Evolutionary conservation across 2,329 filamentous ascomycete genomes (phyloP).

Genomic region (Sporothrix schenckii): DNA sequence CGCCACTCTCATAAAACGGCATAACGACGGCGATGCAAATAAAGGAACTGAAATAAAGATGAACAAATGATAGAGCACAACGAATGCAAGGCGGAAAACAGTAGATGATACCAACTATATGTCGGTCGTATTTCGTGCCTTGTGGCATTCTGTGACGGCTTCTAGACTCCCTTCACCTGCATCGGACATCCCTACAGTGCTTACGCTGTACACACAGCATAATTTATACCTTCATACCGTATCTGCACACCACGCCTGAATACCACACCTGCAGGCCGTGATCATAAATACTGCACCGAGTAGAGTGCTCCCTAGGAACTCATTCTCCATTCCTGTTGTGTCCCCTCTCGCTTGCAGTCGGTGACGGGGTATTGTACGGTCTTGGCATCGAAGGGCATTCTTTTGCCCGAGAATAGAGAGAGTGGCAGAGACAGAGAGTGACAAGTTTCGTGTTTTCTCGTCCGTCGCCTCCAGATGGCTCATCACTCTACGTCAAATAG

Average conservation of each 20-base stretch:
- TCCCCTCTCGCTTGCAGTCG: conserved; percentile 18
- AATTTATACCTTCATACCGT: too few species aligned
- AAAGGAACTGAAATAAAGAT: neutral
- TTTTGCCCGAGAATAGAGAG: neutral
- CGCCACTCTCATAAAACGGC: neutral
- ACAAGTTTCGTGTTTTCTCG: neutral
- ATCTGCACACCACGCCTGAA: neutral
- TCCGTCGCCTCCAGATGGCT: neutral
- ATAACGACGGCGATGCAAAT: neutral
- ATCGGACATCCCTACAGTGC: neutral
- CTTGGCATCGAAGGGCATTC: conserved; percentile 20
- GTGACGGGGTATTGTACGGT: neutral
- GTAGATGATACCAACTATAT: conserved; percentile 4
- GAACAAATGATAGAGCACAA: neutral
- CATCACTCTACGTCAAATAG: conserved; percentile 22
- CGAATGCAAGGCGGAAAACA: neutral
- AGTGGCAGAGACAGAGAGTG: too few species aligned
- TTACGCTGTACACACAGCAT: too few species aligned
- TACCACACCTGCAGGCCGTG: conserved; percentile 14
- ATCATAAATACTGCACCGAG: conserved; percentile 4
- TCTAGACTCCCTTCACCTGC: neutral
- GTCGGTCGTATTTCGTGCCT: neutral
- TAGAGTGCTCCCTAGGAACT: conserved; percentile 28
- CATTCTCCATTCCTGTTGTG: neutral
- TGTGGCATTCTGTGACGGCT: conserved; percentile 1